These are phyloP conservation scores for Botrytis galanthina DNA, from an alignment of 2,329 filamentous ascomycete genomes.

Conservation along the genomic window DNA sequence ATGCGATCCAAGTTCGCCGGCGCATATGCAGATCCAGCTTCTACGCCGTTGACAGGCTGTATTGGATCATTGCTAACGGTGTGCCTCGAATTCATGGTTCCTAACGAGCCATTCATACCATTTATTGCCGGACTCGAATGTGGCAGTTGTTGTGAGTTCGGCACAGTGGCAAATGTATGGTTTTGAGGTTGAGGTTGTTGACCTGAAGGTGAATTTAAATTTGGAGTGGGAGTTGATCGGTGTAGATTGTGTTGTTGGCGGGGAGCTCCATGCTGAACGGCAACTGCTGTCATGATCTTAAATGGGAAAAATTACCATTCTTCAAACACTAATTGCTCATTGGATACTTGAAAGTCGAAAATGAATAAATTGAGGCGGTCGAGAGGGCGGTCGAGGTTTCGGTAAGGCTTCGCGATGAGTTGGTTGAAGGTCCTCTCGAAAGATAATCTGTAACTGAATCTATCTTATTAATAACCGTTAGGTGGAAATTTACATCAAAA, in stretches of 20 bases:
- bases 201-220: slow-evolving; percentile 27
- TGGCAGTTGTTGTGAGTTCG: slow-evolving; percentile 22
- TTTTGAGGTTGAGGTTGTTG: slow-evolving; percentile 34
- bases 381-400: slow-evolving; percentile 18
- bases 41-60: slow-evolving; percentile 19
- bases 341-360: slow-evolving; percentile 2
- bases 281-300: slow-evolving; percentile 39
- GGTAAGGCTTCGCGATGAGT: slow-evolving; percentile 8
- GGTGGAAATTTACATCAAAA: slow-evolving; percentile 13
- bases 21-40: slow-evolving; percentile 6
- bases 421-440: neutral
- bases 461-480: slow-evolving; percentile 5
- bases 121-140: slow-evolving; percentile 1
- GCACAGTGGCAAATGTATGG: slow-evolving; percentile 29
- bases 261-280: slow-evolving; percentile 33
- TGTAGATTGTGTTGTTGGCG: slow-evolving; percentile 35
- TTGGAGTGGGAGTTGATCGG: slow-evolving; percentile 35
- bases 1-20: slow-evolving; percentile 13
- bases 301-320: slow-evolving; percentile 28
- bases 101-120: slow-evolving; percentile 28
- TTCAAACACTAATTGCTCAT: slow-evolving; percentile 30
- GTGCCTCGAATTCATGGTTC: slow-evolving; percentile 27
- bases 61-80: slow-evolving; percentile 34
- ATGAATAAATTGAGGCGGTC: slow-evolving; percentile 4
- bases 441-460: neutral